phyloP scores from a whole-genome alignment of 1,284 basidiomycete species.

The Rhodotorula glutinis region DNA sequence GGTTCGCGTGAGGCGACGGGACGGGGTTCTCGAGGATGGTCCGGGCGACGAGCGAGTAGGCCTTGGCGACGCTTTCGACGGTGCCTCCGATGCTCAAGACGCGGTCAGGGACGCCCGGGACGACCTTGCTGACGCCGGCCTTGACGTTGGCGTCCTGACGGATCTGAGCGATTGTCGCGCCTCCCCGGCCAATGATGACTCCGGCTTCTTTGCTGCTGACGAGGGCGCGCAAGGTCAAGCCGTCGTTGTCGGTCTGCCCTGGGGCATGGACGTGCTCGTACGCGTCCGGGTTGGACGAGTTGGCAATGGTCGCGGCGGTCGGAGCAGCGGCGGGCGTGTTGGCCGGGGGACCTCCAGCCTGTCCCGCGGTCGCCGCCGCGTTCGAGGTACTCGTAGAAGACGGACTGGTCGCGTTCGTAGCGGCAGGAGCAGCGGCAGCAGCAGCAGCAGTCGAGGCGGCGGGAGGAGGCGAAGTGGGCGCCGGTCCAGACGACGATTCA shows the following conservation, averaged over 20 bases:
- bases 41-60: slow-evolving; percentile 85
- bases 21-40: slow-evolving; percentile 72
- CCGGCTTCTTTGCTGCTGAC: slow-evolving; percentile 93
- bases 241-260: slow-evolving; percentile 51
- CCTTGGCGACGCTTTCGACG: slow-evolving; percentile 86
- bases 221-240: slow-evolving; percentile 84
- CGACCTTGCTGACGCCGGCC: slow-evolving; percentile 97
- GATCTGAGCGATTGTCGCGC: slow-evolving; percentile 94
- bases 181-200: slow-evolving; percentile 92
- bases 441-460: not conserved
- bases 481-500: not conserved
- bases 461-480: not conserved
- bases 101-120: slow-evolving; percentile 93
- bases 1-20: slow-evolving; percentile 10
- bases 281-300: slow-evolving; percentile 26
- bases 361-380: not conserved
- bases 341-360: slow-evolving; percentile 2
- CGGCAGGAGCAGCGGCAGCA: not conserved
- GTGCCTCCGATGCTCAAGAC: slow-evolving; percentile 90
- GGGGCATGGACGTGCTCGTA: slow-evolving; percentile 25
- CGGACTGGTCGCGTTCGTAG: not conserved
- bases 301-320: slow-evolving; percentile 30
- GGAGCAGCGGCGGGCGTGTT: slow-evolving; percentile 34
- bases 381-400: not conserved
- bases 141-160: slow-evolving; percentile 93